Conservation (phyloP, 352 stramenopile species). For the Phytophthora sp. region DNA sequence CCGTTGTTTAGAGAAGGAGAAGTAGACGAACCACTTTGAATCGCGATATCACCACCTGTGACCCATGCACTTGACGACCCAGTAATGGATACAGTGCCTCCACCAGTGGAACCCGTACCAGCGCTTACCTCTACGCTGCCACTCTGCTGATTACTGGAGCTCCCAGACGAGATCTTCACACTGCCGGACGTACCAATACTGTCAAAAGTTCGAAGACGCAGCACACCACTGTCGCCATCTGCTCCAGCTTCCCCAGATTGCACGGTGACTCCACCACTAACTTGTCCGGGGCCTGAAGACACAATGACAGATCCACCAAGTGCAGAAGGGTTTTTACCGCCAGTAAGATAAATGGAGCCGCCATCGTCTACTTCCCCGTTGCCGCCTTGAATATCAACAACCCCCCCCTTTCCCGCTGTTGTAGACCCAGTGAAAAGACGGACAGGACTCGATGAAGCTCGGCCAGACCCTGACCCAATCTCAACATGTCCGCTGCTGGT, state of each 20-base stretch:
- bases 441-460: conserved; percentile 34
- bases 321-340: conserved; percentile 26
- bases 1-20: conserved; percentile 17
- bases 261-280: conserved; percentile 29
- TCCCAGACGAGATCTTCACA: conserved; percentile 40
- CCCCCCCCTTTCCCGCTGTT: conserved; percentile 36
- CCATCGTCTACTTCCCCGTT: conserved; percentile 20
- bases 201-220: conserved; percentile 29
- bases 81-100: conserved; percentile 32
- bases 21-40: conserved; percentile 32
- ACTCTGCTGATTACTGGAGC: conserved; percentile 27
- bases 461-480: conserved; percentile 37
- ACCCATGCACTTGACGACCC: conserved; percentile 26
- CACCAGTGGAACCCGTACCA: conserved; percentile 23
- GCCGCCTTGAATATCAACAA: conserved; percentile 37
- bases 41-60: conserved; percentile 27
- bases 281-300: conserved; percentile 26
- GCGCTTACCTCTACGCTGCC: conserved; percentile 34
- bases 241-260: conserved; percentile 30
- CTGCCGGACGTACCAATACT: conserved; percentile 28
- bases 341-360: conserved; percentile 28
- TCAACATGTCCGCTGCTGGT: conserved; percentile 35
- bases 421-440: conserved; percentile 36
- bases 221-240: conserved; percentile 31
- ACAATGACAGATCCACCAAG: conserved; percentile 28